Percentiles rank a stretch among this genome's conserved stretches.
These are phyloP conservation scores for Pyrus pyrifolia DNA, from an alignment of 306 rosid species.

Conservation along the genomic window DNA sequence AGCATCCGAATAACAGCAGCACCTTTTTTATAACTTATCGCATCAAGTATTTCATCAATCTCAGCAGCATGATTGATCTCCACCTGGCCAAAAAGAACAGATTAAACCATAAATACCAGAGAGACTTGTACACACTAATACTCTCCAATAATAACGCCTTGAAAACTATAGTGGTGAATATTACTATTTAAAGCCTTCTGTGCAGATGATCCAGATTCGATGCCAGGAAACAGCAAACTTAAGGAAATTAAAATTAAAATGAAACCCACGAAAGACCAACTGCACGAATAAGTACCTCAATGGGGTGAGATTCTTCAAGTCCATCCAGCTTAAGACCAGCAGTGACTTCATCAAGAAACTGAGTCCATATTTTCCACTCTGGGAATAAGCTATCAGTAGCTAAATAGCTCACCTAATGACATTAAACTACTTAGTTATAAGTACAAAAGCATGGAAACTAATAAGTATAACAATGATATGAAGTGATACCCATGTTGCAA, in stretches of 20 bases:
- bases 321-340: slow-evolving; percentile 81
- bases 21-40: slow-evolving; percentile 84
- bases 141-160: background rate
- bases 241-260: background rate
- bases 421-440: background rate
- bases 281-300: slow-evolving; percentile 54
- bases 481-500: slow-evolving; percentile 85
- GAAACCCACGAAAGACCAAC: background rate
- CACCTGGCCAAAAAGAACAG: slow-evolving; percentile 48
- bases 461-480: slow-evolving; percentile 7
- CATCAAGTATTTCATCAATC: slow-evolving; percentile 88
- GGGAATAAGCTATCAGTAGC: slow-evolving; percentile 87
- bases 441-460: background rate
- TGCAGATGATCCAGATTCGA: background rate
- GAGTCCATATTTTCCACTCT: slow-evolving; percentile 95
- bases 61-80: slow-evolving; percentile 85
- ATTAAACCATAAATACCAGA: background rate
- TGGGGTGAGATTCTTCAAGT: slow-evolving; percentile 91
- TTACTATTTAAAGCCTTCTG: background rate
- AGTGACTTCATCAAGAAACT: slow-evolving; percentile 68
- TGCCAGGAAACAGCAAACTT: background rate
- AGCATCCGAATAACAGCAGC: slow-evolving; percentile 94
- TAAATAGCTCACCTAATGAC: slow-evolving; percentile 79
- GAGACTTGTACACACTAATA: background rate
- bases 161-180: background rate